Evolutionary conservation across 176 grass and related monocot genomes (phyloP), one percentile per base, ranked within the genome.

Genomic region (Cocos nucifera): DNA sequence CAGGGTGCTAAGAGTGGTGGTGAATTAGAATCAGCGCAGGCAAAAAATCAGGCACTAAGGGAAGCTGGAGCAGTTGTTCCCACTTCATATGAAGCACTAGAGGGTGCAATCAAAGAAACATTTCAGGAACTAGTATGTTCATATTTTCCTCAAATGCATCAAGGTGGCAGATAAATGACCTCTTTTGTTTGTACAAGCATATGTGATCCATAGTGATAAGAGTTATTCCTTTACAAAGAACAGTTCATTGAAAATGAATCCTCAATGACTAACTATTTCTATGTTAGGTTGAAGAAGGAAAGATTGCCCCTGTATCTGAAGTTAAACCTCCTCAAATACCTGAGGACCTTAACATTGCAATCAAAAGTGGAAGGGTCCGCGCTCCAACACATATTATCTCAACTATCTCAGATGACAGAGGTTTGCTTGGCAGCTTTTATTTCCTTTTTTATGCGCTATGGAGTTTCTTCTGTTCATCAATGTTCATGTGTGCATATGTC

Each of bases 371-470:
- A 60, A 98, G 89, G 76, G 93, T 98, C 69, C 93, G 88, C 51
- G 93, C 93, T 70, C 93, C 93, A 49, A 98, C 88, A 50, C 93
- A 98, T 74, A 83, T 98, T 54, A 98, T 98, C 79, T 98, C 93
- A 76, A 98, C 93, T 18, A 98, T 98, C 64, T 98, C 93, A 51
- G 93, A 98, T 76, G 93, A 98, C 61, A 88, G 88, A 98, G 93
- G 93, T 98, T 83, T 77, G 76, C 78, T 82, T 82, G 29, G 49
- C 69, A 57, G 4, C 51, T 53, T 61, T 30, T 28, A 51, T 61
- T 14, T 57, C 55, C 3, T 50, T 59, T 63, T 70, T 15, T 52
- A 48, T 26, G 22, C 35, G 50, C 21, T 24, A 44, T 44, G 35
- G 35, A 44, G 8, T 44, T 2, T 44, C 35, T 44, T 44, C 35